Base-by-base conservation (phyloP, 2,329 filamentous ascomycete genomes). In the Hypoxylon sp. region DNA sequence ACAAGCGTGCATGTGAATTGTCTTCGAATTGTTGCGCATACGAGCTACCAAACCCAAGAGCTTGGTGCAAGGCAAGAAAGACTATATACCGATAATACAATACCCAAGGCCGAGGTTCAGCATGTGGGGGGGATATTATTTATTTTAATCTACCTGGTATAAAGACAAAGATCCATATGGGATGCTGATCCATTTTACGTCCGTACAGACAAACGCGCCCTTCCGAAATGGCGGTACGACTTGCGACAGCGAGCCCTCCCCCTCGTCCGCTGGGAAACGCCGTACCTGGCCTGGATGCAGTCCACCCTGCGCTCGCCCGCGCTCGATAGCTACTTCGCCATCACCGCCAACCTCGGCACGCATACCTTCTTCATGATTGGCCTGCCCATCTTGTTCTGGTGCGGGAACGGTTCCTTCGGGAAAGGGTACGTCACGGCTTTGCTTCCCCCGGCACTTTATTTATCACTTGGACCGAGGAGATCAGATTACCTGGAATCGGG, bases 291-390 rank as follows among this genome's bases (percentile, higher is more conserved):
- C 64, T 91, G 89, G 83, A 83, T 97, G 77, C 96, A 99, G 85
- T 87, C 91, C 73, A 89, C 85, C 78, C 81, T 95, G 79, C 92
- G 95, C 76, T 91, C 93, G 20, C 93, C 94, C 0, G 88, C 92
- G 7, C 90, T 98, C 76, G 96, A 99, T 81, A 93, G 93, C 70
- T 99, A 98, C 84, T 99, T 99, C 81, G 95, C 96, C 56, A 93
- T 97, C 72, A 97, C 95, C 0, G 96, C 96, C 71, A 99, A 98
- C 80, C 88, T 98, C 61, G 94, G 96, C 72, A 99, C 96, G 0
- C 96, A 99, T 82, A 99, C 96, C 0, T 98, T 98, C 84, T 99
- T 98, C 85, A 98, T 98, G 95, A 88, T 97, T 73, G 92, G 94
- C 65, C 84, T 99, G 76, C 96, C 96, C 5, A 93, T 98, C 72